phyloP scores from a whole-genome alignment of 2,329 filamentous ascomycete genomes.

The Fusarium brachygibbosum region DNA sequence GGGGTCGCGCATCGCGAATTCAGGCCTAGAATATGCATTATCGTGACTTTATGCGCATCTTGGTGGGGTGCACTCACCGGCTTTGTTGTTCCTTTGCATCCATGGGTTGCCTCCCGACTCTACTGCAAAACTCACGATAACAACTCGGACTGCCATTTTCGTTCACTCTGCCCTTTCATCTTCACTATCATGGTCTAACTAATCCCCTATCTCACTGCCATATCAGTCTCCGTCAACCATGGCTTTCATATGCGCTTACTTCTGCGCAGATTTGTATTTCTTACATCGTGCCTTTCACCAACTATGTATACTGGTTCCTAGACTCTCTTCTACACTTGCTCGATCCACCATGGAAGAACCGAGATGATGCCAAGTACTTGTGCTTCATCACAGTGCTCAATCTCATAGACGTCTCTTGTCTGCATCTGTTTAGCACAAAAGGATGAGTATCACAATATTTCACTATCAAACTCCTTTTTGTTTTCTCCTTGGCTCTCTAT shows the following conservation, averaged over 20 bases:
- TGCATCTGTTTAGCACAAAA: not conserved
- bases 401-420: not conserved
- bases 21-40: slow-evolving; percentile 26
- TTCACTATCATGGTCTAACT: slow-evolving; percentile 7
- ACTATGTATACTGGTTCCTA: not conserved
- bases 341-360: not conserved
- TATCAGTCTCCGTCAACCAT: not conserved
- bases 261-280: not conserved
- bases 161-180: slow-evolving; percentile 6
- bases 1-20: slow-evolving; percentile 23
- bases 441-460: not conserved
- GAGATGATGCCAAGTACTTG: not conserved
- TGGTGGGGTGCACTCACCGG: slow-evolving; percentile 24
- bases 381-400: not conserved
- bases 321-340: not conserved
- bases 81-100: slow-evolving; percentile 11
- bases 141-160: slow-evolving; percentile 41
- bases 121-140: slow-evolving; percentile 42
- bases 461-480: slow-evolving; percentile 26
- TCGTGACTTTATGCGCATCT: slow-evolving; percentile 30
- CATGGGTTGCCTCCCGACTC: slow-evolving; percentile 40
- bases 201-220: slow-evolving; percentile 23
- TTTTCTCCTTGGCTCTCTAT: slow-evolving; percentile 43
- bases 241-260: not conserved
- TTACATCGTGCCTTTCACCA: not conserved